Base-by-base conservation (phyloP, 169 alveolate genomes). In the Besnoitia besnoiti region DNA sequence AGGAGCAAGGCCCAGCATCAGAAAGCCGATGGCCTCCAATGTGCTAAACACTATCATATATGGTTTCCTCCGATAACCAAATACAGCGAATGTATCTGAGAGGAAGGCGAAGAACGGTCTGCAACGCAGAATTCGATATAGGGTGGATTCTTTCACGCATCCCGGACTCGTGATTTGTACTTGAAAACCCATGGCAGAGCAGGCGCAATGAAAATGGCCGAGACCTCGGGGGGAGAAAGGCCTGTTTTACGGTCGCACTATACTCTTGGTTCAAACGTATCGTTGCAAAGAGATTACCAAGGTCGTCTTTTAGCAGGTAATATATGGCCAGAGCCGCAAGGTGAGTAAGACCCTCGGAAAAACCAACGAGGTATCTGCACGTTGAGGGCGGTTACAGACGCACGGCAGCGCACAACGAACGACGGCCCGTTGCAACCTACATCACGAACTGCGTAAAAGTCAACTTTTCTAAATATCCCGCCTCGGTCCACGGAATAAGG, bases 271-370 rank as follows among this genome's bases (percentile, higher is more conserved):
- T 49, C 14, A 55, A 55, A 82, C 5, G 30, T n/a, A 35, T 33
- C 37, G 61, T 27, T 27, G 21, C 37, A 33, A 3, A 0, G n/a
- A 39, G 30, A 16, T 61, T 76, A 73, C 96, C 94, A 49, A 96
- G 96, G 84, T 97, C 97, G 47, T 97, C 99, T 94, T 97, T 97
- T 62, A 97, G 96, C 91, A 97, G 85, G 93, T 97, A 97, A 89
- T 96, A 97, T 44, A 97, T 95, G 2, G 98, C 98, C 42, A 97
- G 90, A 0, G 98, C 95, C 49, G 99, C 98, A 35, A 97, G 95
- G 80, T 97, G 98, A 40, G 97, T 96, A 30, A 97, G 94, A 40
- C 99, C 99, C 93, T 97, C 99, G 24, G 99, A 97, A 91, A 97
- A 97, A 19, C 98, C 98, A 73, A 97, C 97, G 85, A 97, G 93